Percentiles rank a stretch among this genome's conserved stretches.
Conservation (phyloP, 2,329 filamentous ascomycete species). For the Pseudogymnoascus sp. region DNA sequence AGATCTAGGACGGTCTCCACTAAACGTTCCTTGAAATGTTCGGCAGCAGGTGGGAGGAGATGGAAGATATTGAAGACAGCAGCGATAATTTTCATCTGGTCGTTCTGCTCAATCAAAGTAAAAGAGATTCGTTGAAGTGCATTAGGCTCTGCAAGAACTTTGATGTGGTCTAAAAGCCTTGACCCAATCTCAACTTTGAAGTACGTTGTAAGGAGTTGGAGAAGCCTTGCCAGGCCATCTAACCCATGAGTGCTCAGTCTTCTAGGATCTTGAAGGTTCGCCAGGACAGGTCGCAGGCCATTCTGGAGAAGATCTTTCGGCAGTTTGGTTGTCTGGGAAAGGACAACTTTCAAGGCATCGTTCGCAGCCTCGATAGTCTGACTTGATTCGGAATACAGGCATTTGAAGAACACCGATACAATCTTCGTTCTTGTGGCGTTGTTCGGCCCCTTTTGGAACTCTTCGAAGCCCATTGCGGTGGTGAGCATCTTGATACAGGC, state of each 20-base stretch:
- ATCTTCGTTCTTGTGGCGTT: conserved; percentile 64
- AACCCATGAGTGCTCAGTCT: conserved; percentile 81
- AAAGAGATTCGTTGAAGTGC: conserved; percentile 87
- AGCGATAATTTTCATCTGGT: conserved; percentile 87
- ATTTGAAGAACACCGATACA: conserved; percentile 96
- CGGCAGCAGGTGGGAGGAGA: conserved; percentile 81
- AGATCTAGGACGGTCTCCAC: conserved; percentile 86
- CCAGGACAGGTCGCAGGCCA: conserved; percentile 87
- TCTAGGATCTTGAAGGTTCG: conserved; percentile 90
- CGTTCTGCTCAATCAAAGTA: conserved; percentile 85
- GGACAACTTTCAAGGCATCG: conserved; percentile 76
- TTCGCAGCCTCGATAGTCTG: conserved; percentile 93
- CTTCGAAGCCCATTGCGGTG: conserved; percentile 86
- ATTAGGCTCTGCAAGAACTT: conserved; percentile 74
- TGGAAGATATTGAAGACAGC: conserved; percentile 97
- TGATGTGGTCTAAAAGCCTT: conserved; percentile 87
- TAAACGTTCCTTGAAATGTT: conserved; percentile 81
- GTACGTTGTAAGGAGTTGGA: conserved; percentile 91
- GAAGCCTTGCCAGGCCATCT: conserved; percentile 79
- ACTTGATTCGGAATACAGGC: conserved; percentile 83
- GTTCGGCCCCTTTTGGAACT: conserved; percentile 71
- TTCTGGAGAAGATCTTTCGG: conserved; percentile 94
- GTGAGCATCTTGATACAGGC: conserved; percentile 90
- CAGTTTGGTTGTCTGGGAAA: conserved; percentile 81
- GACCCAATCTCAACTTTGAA: conserved; percentile 98